These are phyloP conservation scores for Sordariomycetes sp. DNA, from an alignment of 2,329 filamentous ascomycete species.

Conservation along the genomic window DNA sequence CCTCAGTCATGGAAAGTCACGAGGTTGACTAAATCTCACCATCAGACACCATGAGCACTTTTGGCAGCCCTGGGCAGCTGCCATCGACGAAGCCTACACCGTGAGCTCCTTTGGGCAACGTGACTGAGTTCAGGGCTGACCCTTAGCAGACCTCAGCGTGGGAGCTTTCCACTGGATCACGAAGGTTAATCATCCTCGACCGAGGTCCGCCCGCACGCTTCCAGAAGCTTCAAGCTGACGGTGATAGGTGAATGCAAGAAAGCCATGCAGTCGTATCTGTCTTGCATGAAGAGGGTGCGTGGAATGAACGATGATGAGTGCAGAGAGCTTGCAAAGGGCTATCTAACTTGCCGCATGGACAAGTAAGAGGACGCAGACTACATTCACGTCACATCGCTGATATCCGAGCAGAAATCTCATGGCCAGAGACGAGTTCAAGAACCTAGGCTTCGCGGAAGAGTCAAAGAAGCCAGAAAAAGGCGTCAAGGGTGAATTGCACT, in stretches of 20 bases:
- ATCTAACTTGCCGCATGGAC: constrained; percentile 90
- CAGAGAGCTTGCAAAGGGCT: constrained; percentile 76
- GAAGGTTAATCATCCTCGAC: constrained; percentile 42
- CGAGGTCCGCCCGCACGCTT: too few relatives aligned
- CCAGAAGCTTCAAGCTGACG: too few relatives aligned
- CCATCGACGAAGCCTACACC: constrained; percentile 59
- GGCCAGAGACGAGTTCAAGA: constrained; percentile 91
- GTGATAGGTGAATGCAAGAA: constrained; percentile 88
- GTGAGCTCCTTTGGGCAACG: constrained; percentile 47
- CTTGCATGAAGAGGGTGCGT: constrained; percentile 74
- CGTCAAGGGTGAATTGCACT: constrained; percentile 26
- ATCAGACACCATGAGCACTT: constrained; percentile 42
- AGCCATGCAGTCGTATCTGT: constrained; percentile 76
- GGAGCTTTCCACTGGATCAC: constrained; percentile 93
- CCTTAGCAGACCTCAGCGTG: constrained; percentile 67
- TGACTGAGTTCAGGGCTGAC: too few relatives aligned
- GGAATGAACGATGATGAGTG: constrained; percentile 85
- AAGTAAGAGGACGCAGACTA: too few relatives aligned
- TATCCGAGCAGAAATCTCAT: constrained; percentile 65
- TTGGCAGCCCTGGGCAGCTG: constrained; percentile 63
- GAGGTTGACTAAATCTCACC: background rate
- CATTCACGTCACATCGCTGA: too few relatives aligned
- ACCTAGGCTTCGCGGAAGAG: constrained; percentile 62
- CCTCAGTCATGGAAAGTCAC: too few relatives aligned
- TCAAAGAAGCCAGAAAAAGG: constrained; percentile 18